Conservation (phyloP, 1,284 basidiomycete genomes). For the Cystobasidiaceae sp. region DNA sequence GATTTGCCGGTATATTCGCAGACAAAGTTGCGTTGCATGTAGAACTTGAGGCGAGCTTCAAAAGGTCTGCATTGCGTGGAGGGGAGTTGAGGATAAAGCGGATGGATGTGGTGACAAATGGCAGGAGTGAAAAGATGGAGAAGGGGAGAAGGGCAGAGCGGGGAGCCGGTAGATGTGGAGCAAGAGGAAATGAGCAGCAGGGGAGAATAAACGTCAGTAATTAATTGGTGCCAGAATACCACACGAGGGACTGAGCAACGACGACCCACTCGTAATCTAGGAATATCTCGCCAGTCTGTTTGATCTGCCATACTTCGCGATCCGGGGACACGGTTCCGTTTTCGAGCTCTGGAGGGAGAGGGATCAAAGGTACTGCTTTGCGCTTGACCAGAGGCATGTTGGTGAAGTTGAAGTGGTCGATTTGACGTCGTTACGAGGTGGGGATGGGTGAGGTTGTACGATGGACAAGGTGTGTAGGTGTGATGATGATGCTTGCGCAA, state of each 20-base stretch:
- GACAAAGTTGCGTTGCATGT: slow-evolving; percentile 85
- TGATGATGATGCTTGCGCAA: too few species aligned
- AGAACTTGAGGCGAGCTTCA: slow-evolving; percentile 84
- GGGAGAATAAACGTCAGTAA: neutral
- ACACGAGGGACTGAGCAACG: neutral
- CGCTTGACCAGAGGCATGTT: slow-evolving; percentile 42
- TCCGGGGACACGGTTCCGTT: slow-evolving; percentile 30
- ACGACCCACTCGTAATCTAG: slow-evolving; percentile 77
- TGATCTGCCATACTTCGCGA: slow-evolving; percentile 71
- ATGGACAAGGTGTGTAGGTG: too few species aligned
- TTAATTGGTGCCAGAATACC: neutral
- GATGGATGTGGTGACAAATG: too few species aligned
- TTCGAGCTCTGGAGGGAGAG: slow-evolving; percentile 35
- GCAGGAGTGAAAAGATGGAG: slow-evolving; percentile 18
- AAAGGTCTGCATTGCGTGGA: slow-evolving; percentile 61
- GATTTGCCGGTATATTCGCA: slow-evolving; percentile 93
- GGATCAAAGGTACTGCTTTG: slow-evolving; percentile 36
- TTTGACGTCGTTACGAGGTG: too few species aligned
- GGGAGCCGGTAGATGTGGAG: neutral
- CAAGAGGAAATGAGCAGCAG: neutral
- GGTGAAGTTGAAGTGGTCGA: too few species aligned
- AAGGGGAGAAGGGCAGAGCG: slow-evolving; percentile 25
- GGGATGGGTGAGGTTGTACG: too few species aligned
- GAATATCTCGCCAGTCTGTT: slow-evolving; percentile 91
- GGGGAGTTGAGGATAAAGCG: slow-evolving; percentile 30